These are phyloP conservation scores for Zelopaecilomyces penicillatus DNA, from an alignment of 2,329 filamentous ascomycete species.

Conservation along the genomic window DNA sequence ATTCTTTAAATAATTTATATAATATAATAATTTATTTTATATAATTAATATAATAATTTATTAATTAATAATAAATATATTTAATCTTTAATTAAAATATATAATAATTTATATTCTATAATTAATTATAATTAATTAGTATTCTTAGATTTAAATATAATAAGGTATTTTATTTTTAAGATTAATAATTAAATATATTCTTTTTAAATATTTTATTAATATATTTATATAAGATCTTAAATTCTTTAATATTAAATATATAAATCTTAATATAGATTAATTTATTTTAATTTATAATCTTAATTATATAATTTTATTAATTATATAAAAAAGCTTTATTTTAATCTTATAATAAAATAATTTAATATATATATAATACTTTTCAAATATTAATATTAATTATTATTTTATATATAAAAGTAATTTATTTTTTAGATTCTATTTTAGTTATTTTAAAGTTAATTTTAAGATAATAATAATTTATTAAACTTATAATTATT, in stretches of 20 bases:
- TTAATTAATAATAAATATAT: conserved; percentile 14
- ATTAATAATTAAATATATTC: no score
- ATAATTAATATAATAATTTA: conserved; percentile 13
- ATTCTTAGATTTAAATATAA: conserved; percentile 13
- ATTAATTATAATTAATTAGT: conserved; percentile 12
- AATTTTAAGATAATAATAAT: neutral
- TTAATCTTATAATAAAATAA: conserved; percentile 6
- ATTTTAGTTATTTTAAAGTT: neutral
- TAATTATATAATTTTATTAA: conserved; percentile 8
- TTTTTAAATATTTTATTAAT: conserved; percentile 1
- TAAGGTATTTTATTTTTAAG: no score
- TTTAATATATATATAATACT: conserved; percentile 9
- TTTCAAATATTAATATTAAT: conserved; percentile 2
- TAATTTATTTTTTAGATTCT: conserved; percentile 3
- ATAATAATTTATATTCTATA: conserved; percentile 17
- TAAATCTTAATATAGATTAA: conserved; percentile 2
- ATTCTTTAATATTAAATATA: no score
- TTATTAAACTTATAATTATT: neutral
- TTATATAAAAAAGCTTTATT: conserved; percentile 5
- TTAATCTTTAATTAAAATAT: conserved; percentile 18
- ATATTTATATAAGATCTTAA: neutral
- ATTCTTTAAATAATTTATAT: no score
- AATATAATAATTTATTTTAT: conserved; percentile 7
- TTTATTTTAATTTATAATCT: neutral
- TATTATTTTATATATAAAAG: conserved; percentile 1